A percentile compares a stretch with the other conserved stretches of the same genome.
phyloP scores from a whole-genome alignment of 208 protist genomes.

The Leptomonas pyrrhocoris region DNA sequence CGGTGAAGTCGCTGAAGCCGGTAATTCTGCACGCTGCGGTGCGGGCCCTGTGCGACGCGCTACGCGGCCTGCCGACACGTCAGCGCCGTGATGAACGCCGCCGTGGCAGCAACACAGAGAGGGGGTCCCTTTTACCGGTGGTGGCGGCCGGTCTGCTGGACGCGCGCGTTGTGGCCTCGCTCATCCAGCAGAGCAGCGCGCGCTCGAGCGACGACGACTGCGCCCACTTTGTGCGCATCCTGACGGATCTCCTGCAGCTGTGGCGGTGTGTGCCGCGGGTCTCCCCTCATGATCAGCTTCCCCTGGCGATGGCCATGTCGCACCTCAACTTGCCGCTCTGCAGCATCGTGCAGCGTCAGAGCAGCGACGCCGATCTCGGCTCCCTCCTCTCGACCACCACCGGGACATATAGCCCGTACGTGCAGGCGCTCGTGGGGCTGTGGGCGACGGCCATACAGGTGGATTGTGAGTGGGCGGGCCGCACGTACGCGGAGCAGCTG shows the following conservation, averaged over 20 bases:
- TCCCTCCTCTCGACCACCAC: constrained; percentile 41
- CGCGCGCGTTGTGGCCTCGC: constrained; percentile 53
- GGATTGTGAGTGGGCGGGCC: constrained; percentile 67
- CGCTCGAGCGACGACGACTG: constrained; percentile 33
- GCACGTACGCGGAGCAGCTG: constrained; percentile 39
- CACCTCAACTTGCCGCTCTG: constrained; percentile 71
- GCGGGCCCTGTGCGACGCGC: constrained; percentile 26
- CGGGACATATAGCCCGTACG: constrained; percentile 67
- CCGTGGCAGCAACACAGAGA: not conserved
- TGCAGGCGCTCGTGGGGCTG: constrained; percentile 64
- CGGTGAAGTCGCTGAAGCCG: constrained; percentile 32
- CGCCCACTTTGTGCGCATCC: constrained; percentile 56
- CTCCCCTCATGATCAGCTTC: constrained; percentile 59
- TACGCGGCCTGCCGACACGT: constrained; percentile 1
- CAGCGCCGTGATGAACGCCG: not conserved
- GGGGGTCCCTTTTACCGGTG: constrained; percentile 5
- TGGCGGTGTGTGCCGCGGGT: constrained; percentile 64
- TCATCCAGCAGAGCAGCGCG: constrained; percentile 42
- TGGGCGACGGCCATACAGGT: constrained; percentile 62
- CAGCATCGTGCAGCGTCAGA: constrained; percentile 51
- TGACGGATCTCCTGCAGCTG: constrained; percentile 62
- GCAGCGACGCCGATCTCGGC: constrained; percentile 26
- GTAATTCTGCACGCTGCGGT: constrained; percentile 36
- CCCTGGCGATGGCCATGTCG: constrained; percentile 72
- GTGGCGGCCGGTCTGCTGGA: constrained; percentile 57